These are phyloP conservation scores for Mycena galericulata DNA, from an alignment of 768 basidiomycete genomes.

Conservation along the genomic window DNA sequence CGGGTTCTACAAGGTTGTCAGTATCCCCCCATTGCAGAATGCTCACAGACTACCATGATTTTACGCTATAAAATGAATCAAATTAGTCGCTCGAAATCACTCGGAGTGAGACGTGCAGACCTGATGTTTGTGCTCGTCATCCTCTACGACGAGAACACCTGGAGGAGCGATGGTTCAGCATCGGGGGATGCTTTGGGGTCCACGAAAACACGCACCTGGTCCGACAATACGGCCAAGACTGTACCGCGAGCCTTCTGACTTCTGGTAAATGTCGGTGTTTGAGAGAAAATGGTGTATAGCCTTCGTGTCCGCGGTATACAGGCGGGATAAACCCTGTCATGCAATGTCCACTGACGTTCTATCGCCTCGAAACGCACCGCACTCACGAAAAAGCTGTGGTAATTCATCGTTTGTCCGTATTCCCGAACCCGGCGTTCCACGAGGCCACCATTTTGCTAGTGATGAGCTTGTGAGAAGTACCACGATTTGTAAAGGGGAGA, in stretches of 20 bases:
- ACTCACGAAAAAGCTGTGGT: slow-evolving; percentile 53
- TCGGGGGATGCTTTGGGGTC: too few relatives aligned
- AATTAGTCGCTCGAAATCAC: neutral
- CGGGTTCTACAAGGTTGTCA: slow-evolving; percentile 49
- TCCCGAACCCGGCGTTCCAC: slow-evolving; percentile 60
- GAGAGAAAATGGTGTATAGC: slow-evolving; percentile 63
- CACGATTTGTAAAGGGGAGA: neutral
- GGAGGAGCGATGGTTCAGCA: too few relatives aligned
- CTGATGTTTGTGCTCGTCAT: slow-evolving; percentile 39
- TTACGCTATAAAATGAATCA: slow-evolving; percentile 32
- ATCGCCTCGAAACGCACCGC: slow-evolving; percentile 43
- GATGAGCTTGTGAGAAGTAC: slow-evolving; percentile 8
- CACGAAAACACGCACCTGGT: slow-evolving; percentile 18
- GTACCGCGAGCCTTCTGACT: slow-evolving; percentile 46
- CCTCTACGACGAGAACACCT: slow-evolving; percentile 51
- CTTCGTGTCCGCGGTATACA: slow-evolving; percentile 61
- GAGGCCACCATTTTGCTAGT: slow-evolving; percentile 30
- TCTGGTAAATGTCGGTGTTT: slow-evolving; percentile 57
- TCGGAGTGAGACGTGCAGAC: neutral
- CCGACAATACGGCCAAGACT: slow-evolving; percentile 46
- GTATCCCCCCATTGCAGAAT: neutral
- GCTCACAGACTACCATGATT: slow-evolving; percentile 35
- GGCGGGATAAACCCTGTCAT: slow-evolving; percentile 33
- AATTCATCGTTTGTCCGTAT: slow-evolving; percentile 60
- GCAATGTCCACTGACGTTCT: neutral